Percentiles rank a stretch among this genome's conserved stretches.
These are phyloP conservation scores for Magnaporthiopsis incrustans DNA, from an alignment of 2,329 filamentous ascomycete species.

Conservation along the genomic window DNA sequence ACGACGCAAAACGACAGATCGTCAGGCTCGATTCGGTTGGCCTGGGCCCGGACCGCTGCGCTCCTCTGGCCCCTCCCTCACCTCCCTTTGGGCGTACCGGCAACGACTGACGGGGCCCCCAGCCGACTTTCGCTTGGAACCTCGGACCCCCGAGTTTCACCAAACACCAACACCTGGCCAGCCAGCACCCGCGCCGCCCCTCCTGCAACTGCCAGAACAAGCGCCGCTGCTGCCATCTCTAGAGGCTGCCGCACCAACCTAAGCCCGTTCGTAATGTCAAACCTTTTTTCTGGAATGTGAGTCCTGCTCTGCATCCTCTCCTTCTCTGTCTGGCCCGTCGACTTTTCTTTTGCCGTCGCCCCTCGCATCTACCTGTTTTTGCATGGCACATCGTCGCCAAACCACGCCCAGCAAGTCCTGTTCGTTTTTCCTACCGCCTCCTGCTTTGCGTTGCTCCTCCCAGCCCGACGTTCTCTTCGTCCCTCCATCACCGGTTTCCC, in stretches of 20 bases:
- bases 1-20: neutral
- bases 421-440: constrained; percentile 1
- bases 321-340: neutral
- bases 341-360: neutral
- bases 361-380: neutral
- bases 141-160: constrained; percentile 1
- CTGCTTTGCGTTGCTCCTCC: neutral
- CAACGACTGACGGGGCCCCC: neutral
- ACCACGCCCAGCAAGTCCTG: neutral
- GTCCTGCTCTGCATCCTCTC: constrained; percentile 5
- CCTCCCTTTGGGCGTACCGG: neutral
- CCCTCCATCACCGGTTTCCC: neutral
- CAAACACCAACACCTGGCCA: constrained; percentile 1
- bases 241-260: neutral
- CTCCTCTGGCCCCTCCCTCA: neutral
- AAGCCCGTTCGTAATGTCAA: constrained; percentile 20
- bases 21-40: neutral
- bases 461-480: neutral
- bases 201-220: neutral
- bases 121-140: neutral
- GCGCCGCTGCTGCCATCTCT: neutral
- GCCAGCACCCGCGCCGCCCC: neutral
- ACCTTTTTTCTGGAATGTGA: constrained; percentile 19
- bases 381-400: neutral
- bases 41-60: neutral